Conservation (phyloP, 805 yeast species). For the Kodamaea jinghongensis region DNA sequence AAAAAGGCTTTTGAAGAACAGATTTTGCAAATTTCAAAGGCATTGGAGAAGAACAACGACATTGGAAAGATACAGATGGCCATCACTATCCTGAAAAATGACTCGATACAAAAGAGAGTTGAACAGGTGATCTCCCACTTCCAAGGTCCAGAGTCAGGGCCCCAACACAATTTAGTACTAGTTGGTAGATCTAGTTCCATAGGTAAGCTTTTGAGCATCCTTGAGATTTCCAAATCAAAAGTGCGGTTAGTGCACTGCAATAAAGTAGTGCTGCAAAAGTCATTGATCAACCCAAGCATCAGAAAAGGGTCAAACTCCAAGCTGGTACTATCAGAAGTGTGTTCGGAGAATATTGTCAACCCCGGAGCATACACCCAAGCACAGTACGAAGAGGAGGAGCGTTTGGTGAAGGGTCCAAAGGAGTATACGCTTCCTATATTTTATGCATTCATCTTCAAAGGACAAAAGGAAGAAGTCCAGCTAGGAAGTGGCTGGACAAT, state of each 20-base stretch:
- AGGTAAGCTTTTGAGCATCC: constrained; percentile 19
- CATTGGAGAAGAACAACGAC: neutral
- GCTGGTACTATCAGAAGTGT: no score
- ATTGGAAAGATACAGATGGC: neutral
- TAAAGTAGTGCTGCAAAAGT: constrained; percentile 14
- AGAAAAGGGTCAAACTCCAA: neutral
- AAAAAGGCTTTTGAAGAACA: constrained; percentile 1
- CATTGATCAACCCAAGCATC: constrained; percentile 12
- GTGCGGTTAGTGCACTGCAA: constrained; percentile 16
- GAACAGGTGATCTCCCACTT: constrained; percentile 11
- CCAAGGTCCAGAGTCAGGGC: neutral
- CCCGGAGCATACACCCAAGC: constrained; percentile 6
- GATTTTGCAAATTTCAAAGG: neutral
- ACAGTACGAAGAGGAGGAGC: constrained; percentile 11
- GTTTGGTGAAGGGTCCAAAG: constrained; percentile 21
- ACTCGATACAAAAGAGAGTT: constrained; percentile 16
- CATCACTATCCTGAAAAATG: constrained; percentile 15
- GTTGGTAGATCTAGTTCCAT: constrained; percentile 18
- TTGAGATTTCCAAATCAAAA: constrained; percentile 20
- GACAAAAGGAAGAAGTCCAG: neutral
- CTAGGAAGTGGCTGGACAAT: neutral
- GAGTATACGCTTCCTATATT: constrained; percentile 20
- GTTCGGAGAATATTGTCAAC: neutral
- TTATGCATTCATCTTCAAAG: constrained; percentile 14
- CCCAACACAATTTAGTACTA: constrained; percentile 14